These are phyloP conservation scores for Trichopus zeylanicus DNA, from an alignment of 116 monocot genomes.

Conservation along the genomic window DNA sequence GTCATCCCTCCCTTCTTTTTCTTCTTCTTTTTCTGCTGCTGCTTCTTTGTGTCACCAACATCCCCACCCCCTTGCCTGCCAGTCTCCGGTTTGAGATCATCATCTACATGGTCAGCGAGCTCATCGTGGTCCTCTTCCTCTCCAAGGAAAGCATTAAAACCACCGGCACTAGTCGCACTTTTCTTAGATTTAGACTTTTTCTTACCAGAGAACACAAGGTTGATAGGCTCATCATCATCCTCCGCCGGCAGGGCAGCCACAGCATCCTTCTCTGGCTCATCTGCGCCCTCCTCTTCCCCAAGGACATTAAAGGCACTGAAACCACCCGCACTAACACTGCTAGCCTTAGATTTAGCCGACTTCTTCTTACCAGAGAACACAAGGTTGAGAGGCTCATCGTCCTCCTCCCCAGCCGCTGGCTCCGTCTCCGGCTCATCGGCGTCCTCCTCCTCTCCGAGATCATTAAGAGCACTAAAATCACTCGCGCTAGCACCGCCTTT, in stretches of 20 bases:
- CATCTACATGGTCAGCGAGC: slow-evolving; percentile 4
- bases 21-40: slow-evolving; percentile 26
- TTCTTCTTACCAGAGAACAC: too few relatives aligned
- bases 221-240: slow-evolving; percentile 14
- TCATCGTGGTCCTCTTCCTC: slow-evolving; percentile 13
- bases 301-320: too few relatives aligned
- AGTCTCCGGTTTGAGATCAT: slow-evolving; percentile 16
- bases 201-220: slow-evolving; percentile 26
- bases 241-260: too few relatives aligned
- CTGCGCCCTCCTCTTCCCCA: slow-evolving; percentile 7
- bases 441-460: slow-evolving; percentile 19
- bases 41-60: not conserved
- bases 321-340: too few relatives aligned
- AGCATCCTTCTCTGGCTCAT: slow-evolving; percentile 26
- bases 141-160: slow-evolving; percentile 29
- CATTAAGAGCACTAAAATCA: slow-evolving; percentile 29
- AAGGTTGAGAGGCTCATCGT: too few relatives aligned
- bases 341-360: too few relatives aligned
- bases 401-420: too few relatives aligned
- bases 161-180: slow-evolving; percentile 9
- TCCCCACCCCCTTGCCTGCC: slow-evolving; percentile 4
- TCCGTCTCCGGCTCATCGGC: slow-evolving; percentile 16
- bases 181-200: slow-evolving; percentile 66
- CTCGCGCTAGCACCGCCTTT: slow-evolving; percentile 19
- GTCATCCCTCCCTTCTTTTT: slow-evolving; percentile 18